Percentiles rank a stretch among this genome's conserved stretches.
These are phyloP conservation scores for Thelephora aurantiotincta DNA, from an alignment of 768 basidiomycete species.

Conservation along the genomic window DNA sequence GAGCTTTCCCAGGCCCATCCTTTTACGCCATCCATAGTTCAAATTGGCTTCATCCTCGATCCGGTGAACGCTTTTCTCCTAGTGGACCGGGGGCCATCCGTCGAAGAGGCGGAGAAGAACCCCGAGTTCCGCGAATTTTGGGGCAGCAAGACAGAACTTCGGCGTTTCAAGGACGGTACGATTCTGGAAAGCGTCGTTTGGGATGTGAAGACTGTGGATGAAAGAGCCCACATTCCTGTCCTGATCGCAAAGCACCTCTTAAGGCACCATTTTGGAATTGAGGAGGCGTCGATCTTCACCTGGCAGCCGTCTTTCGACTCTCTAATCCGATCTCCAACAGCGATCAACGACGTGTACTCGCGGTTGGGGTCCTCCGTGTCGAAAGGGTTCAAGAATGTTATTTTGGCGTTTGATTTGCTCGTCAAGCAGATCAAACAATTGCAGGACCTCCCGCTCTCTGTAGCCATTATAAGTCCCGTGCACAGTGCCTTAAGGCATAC, in stretches of 20 bases:
- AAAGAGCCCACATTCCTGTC: slow-evolving; percentile 63
- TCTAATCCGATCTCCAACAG: slow-evolving; percentile 42
- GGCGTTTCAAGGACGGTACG: slow-evolving; percentile 91
- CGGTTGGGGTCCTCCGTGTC: slow-evolving; percentile 15
- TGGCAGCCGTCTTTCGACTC: slow-evolving; percentile 49
- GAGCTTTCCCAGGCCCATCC: slow-evolving; percentile 42
- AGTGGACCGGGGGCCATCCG: slow-evolving; percentile 85
- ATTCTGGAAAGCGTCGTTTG: slow-evolving; percentile 94
- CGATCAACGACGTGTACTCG: slow-evolving; percentile 28
- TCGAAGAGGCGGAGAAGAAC: slow-evolving; percentile 30
- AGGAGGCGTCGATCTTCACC: slow-evolving; percentile 27
- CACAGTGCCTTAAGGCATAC: slow-evolving; percentile 75
- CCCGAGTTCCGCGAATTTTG: slow-evolving; percentile 68
- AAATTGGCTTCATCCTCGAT: slow-evolving; percentile 68
- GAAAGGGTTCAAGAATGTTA: slow-evolving; percentile 57
- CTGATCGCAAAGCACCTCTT: slow-evolving; percentile 68
- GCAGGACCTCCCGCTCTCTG: slow-evolving; percentile 60
- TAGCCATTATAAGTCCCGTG: slow-evolving; percentile 62
- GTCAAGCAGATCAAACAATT: slow-evolving; percentile 64
- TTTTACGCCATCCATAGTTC: slow-evolving; percentile 32
- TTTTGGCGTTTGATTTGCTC: slow-evolving; percentile 68
- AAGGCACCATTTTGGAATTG: slow-evolving; percentile 59
- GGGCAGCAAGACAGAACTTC: slow-evolving; percentile 83
- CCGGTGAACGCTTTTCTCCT: slow-evolving; percentile 63
- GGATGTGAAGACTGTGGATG: slow-evolving; percentile 73